Evolutionary conservation across 768 basidiomycete genomes (phyloP), one percentile per base, ranked within the genome.

Genomic region (Agrocybe chaxingu): DNA sequence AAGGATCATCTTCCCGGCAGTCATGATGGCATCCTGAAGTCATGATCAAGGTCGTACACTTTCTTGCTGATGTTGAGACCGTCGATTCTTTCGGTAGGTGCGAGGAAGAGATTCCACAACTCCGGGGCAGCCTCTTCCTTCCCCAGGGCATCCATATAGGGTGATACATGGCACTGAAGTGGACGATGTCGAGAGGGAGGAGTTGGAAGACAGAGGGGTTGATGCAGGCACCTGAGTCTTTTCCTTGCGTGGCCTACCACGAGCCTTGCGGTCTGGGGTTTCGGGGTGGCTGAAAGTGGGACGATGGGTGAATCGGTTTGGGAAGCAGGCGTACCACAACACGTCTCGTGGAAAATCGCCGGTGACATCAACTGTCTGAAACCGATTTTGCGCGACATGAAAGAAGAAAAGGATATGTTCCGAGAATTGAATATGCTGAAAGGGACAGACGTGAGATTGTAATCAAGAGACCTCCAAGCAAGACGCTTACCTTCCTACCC

Each of bases 31-130:
- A 24, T 24, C 24, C 24, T 24, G 13, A 64, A 44, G 42, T 64
- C 60, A 8, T 57, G 43, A 12, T 63, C 52, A 4, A 64, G 38
- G 10, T 58, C 45, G 42, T 54, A 63, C 1, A 66, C 11, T 29
- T 45, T 47, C 1, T 58, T 40, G 9, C 48, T 41, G 33, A 61
- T 35, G n/a, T 63, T 50, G 1, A 67, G 58, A 38, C 58, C 60
- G 9, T 37, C 43, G 30, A 63, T 54, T 19, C 46, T 38, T 19
- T 64, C 62, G 6, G 59, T 50, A 5, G 64, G 63, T 4, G 50
- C 55, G 3, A 63, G 50, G 12, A 52, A 29, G 24, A 63, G 59
- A 33, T 57, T 55, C 57, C 61, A 66, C 0, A 62, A 37, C 42
- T 68, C 65, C 0, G 61, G 63, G 1, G 47, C 47, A 32, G 56